Conservation (phyloP, 106 monocot species). For the Triglochin maritima region DNA sequence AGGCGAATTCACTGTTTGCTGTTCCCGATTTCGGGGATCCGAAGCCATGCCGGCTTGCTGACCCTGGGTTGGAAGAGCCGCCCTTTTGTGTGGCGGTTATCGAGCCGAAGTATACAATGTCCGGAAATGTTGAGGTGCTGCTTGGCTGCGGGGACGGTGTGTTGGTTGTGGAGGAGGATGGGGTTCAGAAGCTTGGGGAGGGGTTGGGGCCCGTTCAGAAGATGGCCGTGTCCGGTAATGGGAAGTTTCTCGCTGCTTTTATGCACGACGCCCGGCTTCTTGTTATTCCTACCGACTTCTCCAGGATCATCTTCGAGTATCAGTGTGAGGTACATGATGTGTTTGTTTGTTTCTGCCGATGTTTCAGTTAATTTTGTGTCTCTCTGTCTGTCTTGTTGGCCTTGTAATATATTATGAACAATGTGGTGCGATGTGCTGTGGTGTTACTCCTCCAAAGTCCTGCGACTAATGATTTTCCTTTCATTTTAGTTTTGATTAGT, state of each 20-base stretch:
- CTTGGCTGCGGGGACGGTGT: conserved; percentile 53
- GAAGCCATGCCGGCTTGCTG: conserved; percentile 46
- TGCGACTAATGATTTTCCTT: too few relatives aligned
- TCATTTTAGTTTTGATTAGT: too few relatives aligned
- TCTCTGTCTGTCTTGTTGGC: not conserved
- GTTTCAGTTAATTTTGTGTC: not conserved
- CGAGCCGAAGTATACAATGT: conserved; percentile 89
- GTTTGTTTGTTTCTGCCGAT: not conserved
- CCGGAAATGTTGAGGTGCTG: conserved; percentile 85
- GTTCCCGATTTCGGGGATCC: conserved; percentile 68
- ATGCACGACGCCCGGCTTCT: conserved; percentile 74
- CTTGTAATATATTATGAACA: too few relatives aligned
- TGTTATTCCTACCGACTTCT: conserved; percentile 79
- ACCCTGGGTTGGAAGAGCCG: conserved; percentile 42
- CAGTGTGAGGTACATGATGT: conserved; percentile 49
- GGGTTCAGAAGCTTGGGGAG: conserved; percentile 47
- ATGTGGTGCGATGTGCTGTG: too few relatives aligned
- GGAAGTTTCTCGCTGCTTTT: conserved; percentile 70
- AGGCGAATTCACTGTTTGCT: conserved; percentile 44
- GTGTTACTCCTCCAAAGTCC: too few relatives aligned
- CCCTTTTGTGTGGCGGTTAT: conserved; percentile 74
- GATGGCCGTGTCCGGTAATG: conserved; percentile 78
- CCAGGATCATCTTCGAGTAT: conserved; percentile 70
- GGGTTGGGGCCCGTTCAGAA: conserved; percentile 72
- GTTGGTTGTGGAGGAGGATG: conserved; percentile 73